Evolutionary conservation across 2,329 filamentous ascomycete species (phyloP), one percentile per base, ranked within the genome.

Genomic region (Tolypocladium ovalisporum): DNA sequence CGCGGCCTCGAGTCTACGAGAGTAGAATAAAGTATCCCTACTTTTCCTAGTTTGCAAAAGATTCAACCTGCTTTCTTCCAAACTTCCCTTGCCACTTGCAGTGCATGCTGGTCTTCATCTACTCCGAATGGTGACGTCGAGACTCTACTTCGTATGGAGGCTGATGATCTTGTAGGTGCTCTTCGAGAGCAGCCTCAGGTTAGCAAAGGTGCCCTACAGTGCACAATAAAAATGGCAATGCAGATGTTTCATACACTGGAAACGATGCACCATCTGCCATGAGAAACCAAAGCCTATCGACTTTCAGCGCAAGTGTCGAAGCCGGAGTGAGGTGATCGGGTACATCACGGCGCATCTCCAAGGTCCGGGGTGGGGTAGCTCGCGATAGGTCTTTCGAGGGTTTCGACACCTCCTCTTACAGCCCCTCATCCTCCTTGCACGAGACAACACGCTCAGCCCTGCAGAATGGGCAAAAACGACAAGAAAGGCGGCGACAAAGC

Each of bases 401-500:
- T 56, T 59, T 44, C 54, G 52, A 49, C 59, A 55, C 56, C 56
- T 52, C 47, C 29, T 9, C 47, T 13, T 19, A 35, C 47, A 22
- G 4, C 9, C 19, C 29, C 17, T 29, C 9, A 35, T 22, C 47
- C 12, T 52, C 29, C 47, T n/a, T 22, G 3, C 29, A 52, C 29
- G 35, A 35, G 29, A 22, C 29, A 12, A 52, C 47, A 22, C 29
- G 29, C 29, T 55, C n/a, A 40, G 40, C 27, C 35, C 52, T 35
- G 4, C 44, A 68, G 59, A 17, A 74, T 74, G 71, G 70, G 68
- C 2, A 74, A 73, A 64, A 70, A 68, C 67, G 72, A 74, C 61
- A 75, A 74, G 60, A 75, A 75, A 56, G 70, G 70, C 47, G 66
- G 67, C 54, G 74, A 75, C 47, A 76, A 75, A 59, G 64, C 63